Evolutionary conservation across 768 basidiomycete species (phyloP).

Genomic region (Pholiota molesta): DNA sequence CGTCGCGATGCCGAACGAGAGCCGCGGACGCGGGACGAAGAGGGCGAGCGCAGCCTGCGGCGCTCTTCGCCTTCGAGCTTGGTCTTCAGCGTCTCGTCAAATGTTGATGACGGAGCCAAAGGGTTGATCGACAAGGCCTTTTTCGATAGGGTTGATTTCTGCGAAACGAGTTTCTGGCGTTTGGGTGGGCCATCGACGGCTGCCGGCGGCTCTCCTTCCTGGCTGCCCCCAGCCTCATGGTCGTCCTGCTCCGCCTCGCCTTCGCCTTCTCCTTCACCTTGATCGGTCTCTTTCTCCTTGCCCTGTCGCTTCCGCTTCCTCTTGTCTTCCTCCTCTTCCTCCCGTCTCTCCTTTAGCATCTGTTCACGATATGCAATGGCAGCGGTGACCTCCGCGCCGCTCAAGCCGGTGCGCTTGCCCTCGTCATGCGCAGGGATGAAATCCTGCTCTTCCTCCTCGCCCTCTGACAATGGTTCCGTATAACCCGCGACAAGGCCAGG

Average conservation of each 20-base stretch:
- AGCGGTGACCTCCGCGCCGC: constrained; percentile 72
- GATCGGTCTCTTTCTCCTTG: constrained; percentile 27
- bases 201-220: constrained; percentile 25
- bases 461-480: constrained; percentile 92
- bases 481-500: constrained; percentile 47
- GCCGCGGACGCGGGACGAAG: constrained; percentile 3
- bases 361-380: constrained; percentile 88
- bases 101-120: constrained; percentile 77
- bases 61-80: constrained; percentile 51
- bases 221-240: constrained; percentile 5
- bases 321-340: constrained; percentile 31
- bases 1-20: neutral
- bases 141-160: constrained; percentile 25
- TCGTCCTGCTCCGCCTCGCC: constrained; percentile 5
- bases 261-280: constrained; percentile 19
- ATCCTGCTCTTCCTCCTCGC: constrained; percentile 82
- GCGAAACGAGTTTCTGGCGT: constrained; percentile 39
- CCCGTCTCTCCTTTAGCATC: constrained; percentile 58
- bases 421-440: constrained; percentile 79
- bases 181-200: constrained; percentile 30
- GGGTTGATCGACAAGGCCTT: constrained; percentile 76
- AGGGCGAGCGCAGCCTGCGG: constrained; percentile 17
- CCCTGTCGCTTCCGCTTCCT: constrained; percentile 26
- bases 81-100: constrained; percentile 82
- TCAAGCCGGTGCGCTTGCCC: constrained; percentile 76